Evolutionary conservation across 2,329 filamentous ascomycete species (phyloP), one percentile per base, ranked within the genome.

Genomic region (Aspergillus fijiensis): DNA sequence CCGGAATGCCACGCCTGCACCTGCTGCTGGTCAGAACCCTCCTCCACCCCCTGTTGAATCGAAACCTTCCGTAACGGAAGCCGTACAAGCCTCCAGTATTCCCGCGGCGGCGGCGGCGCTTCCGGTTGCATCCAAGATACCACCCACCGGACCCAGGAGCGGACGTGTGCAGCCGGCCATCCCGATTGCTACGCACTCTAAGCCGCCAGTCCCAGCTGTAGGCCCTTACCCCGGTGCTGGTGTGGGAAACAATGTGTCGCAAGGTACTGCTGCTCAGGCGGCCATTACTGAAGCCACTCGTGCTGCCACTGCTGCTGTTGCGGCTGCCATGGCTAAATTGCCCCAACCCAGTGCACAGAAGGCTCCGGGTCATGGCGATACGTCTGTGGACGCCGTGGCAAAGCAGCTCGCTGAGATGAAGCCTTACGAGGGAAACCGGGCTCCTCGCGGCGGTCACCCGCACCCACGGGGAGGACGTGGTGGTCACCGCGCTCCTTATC

Each of bases 291-390:
- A 82, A 65, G 80, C 80, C 7, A 79, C 78, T 50, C 75, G 76
- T 57, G 78, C 80, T 39, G 79, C 81, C n/a, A 79, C 78, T 50
- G 79, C 79, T 54, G 81, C 80, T 35, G 81, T 83, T 55, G 80
- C 79, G 27, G 77, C 78, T 21, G 81, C 80, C 3, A 82, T 83
- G 81, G 80, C 80, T 16, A 83, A 82, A 62, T 64, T 83, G 42
- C 73, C 77, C 5, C 74, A 77, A 59, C 74, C 77, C 11, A 68
- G 72, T 50, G 69, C 69, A 25, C 69, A 72, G 60, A 72, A 74
- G 64, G 72, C 74, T 64, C 63, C 74, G 35, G 60, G 69, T 51
- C 69, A 74, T 55, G 49, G 66, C 23, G 72, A 76, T 61, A 64
- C 63, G 9, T 69, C 73, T 2, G 70, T 81, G 45, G 80, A 82